phyloP scores from a whole-genome alignment of 495 filamentous ascomycete species.

The Daldinia decipiens region DNA sequence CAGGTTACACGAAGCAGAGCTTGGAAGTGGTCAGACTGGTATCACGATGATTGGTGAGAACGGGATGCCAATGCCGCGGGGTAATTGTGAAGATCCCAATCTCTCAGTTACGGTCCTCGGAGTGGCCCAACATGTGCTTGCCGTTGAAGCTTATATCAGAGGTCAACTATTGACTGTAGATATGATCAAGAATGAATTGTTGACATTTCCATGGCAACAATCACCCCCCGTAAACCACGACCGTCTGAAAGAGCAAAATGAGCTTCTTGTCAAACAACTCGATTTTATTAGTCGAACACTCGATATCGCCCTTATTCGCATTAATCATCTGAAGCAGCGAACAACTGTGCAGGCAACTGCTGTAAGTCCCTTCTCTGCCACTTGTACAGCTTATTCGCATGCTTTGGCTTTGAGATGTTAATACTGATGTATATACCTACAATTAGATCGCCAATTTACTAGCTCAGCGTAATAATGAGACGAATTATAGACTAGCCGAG shows the following conservation, averaged over 20 bases:
- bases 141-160: constrained; percentile 19
- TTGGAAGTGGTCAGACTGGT: constrained; percentile 27
- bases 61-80: constrained; percentile 22
- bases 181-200: constrained; percentile 18
- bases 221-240: not conserved
- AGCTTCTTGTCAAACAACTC: constrained; percentile 21
- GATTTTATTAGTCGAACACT: constrained; percentile 19
- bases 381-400: not conserved
- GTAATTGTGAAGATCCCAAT: constrained; percentile 25
- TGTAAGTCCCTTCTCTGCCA: constrained; percentile 6
- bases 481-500: constrained; percentile 18
- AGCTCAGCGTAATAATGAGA: constrained; percentile 26
- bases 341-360: constrained; percentile 23
- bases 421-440: not conserved
- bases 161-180: constrained; percentile 15
- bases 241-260: constrained; percentile 15
- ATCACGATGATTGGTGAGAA: constrained; percentile 24
- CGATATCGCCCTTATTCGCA: constrained; percentile 22
- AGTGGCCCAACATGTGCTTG: constrained; percentile 18
- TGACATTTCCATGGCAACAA: constrained; percentile 22
- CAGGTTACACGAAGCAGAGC: constrained; percentile 18
- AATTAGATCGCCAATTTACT: constrained; percentile 29
- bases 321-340: constrained; percentile 24
- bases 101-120: constrained; percentile 17
- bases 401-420: not conserved